Evolutionary conservation across 1,139 yeast species (phyloP), one percentile per base, ranked within the genome.

Genomic region (Suhomyces bribrorum): DNA sequence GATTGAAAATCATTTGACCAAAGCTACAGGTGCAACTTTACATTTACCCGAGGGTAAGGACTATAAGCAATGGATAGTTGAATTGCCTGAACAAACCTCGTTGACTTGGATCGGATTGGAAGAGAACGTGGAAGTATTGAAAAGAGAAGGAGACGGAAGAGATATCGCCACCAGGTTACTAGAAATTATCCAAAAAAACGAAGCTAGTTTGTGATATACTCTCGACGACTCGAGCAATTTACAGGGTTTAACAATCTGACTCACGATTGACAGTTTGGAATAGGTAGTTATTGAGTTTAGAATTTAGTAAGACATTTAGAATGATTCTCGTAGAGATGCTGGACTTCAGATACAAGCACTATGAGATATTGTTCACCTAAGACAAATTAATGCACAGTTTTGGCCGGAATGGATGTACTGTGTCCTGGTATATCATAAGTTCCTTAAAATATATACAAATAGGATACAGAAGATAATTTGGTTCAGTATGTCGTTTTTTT

Each of bases 91-190:
- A n/a, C 50, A 66, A 9, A 76, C 77, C 29, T 83, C 88, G 1
- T 67, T 83, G 22, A 57, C 66, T 2, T 86, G 94, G 92, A 57
- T 84, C 13, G 85, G 81, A 0, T 61, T 86, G 28, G 66, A 69
- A 2, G 66, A 59, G 4, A 64, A 70, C 29, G 78, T 74, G 2
- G 77, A 73, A 25, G 41, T 44, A 6, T 31, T 49, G 20, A 34
- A 59, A n/a, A 45, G 56, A 31, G 51, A 50, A 33, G 46, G 44
- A 26, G 47, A 56, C 36, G 54, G 57, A 9, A 45, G 49, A 32
- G 45, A 42, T n/a, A 46, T 58, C 20, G 49, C 56, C 16, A 31
- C 40, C 8, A 41, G 39, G n/a, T 34, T 34, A 2, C 23, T 20
- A 8, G 23, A 20, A 20, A 20, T 20, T 20, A n/a, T 24, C 26